These are phyloP conservation scores for Haematococcus sp. DNA, from an alignment of 139 green algal species.

Conservation along the genomic window DNA sequence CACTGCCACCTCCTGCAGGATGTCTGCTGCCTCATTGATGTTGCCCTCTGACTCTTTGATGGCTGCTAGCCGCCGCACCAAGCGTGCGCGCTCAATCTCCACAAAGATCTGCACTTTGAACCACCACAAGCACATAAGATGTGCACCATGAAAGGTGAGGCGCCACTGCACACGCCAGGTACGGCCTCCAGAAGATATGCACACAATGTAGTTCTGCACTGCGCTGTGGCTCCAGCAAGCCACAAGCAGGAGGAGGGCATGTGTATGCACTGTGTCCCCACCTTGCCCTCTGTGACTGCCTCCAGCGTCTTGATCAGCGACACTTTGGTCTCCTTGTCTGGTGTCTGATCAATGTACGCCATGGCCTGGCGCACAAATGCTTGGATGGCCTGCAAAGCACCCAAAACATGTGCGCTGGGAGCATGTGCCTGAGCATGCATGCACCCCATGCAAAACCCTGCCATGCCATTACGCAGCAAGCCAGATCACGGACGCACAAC, in stretches of 20 bases:
- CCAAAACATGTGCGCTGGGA: background rate
- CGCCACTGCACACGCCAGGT: background rate
- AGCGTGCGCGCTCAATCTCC: constrained; percentile 95
- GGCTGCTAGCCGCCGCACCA: constrained; percentile 82
- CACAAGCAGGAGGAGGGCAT: too few species aligned
- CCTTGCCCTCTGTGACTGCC: constrained; percentile 94
- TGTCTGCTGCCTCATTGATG: constrained; percentile 87
- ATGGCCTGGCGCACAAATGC: constrained; percentile 91
- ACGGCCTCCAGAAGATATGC: too few species aligned
- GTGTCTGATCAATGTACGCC: constrained; percentile 74
- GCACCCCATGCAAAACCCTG: background rate
- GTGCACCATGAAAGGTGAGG: too few species aligned
- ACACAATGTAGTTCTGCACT: too few species aligned
- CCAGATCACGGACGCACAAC: background rate
- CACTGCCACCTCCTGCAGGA: constrained; percentile 96
- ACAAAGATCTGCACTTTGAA: constrained; percentile 90
- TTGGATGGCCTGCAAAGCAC: constrained; percentile 69
- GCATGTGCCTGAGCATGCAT: constrained; percentile 1
- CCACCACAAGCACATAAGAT: background rate
- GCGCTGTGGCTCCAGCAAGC: too few species aligned
- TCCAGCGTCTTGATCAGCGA: constrained; percentile 95
- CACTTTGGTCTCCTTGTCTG: constrained; percentile 68
- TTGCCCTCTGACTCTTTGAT: constrained; percentile 94
- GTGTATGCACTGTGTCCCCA: too few species aligned
- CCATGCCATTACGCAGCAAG: constrained; percentile 5